phyloP scores from a whole-genome alignment of 2,329 filamentous ascomycete species.

The Bipolaris gigantea region DNA sequence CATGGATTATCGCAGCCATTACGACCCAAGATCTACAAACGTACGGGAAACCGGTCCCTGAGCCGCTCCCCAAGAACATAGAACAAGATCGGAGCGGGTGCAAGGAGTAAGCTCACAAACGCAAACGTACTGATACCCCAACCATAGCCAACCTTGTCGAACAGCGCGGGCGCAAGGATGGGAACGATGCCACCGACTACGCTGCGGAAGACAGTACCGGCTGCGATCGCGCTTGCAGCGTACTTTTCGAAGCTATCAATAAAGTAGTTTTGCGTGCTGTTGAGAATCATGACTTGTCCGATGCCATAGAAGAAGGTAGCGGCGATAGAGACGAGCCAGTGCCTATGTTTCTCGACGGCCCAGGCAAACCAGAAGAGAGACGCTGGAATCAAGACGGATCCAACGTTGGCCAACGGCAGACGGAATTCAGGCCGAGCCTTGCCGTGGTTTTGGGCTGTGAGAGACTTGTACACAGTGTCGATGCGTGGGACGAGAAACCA shows the following conservation, averaged over 20 bases:
- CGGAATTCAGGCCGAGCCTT: constrained; percentile 50
- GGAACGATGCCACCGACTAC: constrained; percentile 53
- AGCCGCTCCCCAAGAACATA: constrained; percentile 52
- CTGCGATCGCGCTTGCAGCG: constrained; percentile 55
- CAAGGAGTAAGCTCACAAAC: constrained; percentile 49
- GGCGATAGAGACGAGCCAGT: constrained; percentile 48
- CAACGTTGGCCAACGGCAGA: constrained; percentile 52
- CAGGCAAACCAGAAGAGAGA: constrained; percentile 50
- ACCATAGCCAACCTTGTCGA: constrained; percentile 52
- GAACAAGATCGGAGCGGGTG: constrained; percentile 55
- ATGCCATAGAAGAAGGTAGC: constrained; percentile 55
- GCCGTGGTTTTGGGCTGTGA: constrained; percentile 47
- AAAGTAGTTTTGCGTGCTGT: constrained; percentile 59
- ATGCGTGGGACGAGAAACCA: constrained; percentile 53
- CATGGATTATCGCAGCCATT: not conserved
- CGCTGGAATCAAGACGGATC: constrained; percentile 48
- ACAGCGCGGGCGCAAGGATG: constrained; percentile 49
- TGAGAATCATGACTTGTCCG: constrained; percentile 57
- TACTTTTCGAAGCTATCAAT: constrained; percentile 57
- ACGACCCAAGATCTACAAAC: constrained; percentile 13
- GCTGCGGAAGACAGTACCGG: constrained; percentile 52
- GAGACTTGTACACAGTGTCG: constrained; percentile 51
- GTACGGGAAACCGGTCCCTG: constrained; percentile 46
- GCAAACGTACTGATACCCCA: constrained; percentile 56
- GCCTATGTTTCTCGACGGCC: constrained; percentile 47